A percentile compares a stretch with the other conserved stretches of the same genome.
Evolutionary conservation across 1,139 yeast species (phyloP).

Genomic region (Saccharomycopsis hybrid): DNA sequence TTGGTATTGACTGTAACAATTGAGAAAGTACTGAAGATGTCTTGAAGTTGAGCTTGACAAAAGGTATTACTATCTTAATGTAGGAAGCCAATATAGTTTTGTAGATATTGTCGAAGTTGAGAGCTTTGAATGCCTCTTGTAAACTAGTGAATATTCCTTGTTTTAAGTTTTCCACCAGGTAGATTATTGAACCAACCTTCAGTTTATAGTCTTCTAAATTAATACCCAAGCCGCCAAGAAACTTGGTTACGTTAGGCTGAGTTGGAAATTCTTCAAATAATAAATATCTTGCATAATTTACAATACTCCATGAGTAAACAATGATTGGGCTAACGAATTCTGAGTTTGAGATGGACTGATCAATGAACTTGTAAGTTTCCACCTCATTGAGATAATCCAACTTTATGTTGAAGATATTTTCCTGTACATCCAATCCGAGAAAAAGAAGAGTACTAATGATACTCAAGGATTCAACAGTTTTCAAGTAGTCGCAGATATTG

Average conservation of each 20-base stretch:
- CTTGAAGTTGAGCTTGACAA: background rate
- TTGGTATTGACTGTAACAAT: background rate
- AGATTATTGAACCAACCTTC: background rate
- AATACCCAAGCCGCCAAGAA: background rate
- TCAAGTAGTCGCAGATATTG: background rate
- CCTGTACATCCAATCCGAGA: conserved; percentile 11
- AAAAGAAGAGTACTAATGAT: conserved; percentile 6
- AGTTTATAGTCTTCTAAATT: conserved; percentile 2
- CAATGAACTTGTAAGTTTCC: background rate
- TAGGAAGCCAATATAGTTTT: conserved; percentile 5
- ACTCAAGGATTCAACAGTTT: background rate
- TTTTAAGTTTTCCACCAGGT: background rate
- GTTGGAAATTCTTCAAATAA: conserved; percentile 1
- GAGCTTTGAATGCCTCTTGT: conserved; percentile 1
- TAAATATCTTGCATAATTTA: conserved; percentile 5
- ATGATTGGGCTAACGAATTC: background rate
- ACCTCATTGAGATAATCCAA: conserved; percentile 3
- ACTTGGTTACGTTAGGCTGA: background rate
- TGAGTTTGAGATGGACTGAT: background rate
- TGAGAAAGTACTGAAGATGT: conserved; percentile 2
- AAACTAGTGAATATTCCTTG: background rate
- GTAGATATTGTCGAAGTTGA: conserved; percentile 10
- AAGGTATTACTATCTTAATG: conserved; percentile 6
- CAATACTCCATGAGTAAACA: conserved; percentile 7
- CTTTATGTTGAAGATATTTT: conserved; percentile 6